phyloP scores from a whole-genome alignment of 202 grass and related monocot species.

The Zoysia matrella region DNA sequence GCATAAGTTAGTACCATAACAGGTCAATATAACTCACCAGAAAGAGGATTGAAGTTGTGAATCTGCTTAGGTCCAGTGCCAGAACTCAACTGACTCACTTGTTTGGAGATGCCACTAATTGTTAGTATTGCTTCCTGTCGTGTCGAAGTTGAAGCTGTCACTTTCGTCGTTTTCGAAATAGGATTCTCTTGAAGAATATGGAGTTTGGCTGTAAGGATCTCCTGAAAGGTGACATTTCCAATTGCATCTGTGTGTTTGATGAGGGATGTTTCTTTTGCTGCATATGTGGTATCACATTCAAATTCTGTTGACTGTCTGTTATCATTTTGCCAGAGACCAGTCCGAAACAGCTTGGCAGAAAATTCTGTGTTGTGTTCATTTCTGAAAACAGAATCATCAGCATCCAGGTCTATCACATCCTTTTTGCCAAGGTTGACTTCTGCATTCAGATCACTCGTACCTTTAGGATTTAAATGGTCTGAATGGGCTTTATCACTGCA shows the following conservation, averaged over 20 bases:
- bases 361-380: slow-evolving; percentile 35
- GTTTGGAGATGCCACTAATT: slow-evolving; percentile 63
- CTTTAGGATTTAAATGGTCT: slow-evolving; percentile 2
- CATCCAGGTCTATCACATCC: slow-evolving; percentile 58
- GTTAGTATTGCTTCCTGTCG: slow-evolving; percentile 64
- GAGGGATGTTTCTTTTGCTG: slow-evolving; percentile 22
- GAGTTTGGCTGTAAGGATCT: slow-evolving; percentile 32
- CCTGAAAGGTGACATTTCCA: slow-evolving; percentile 33
- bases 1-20: slow-evolving; percentile 7
- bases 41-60: slow-evolving; percentile 55
- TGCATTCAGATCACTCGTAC: slow-evolving; percentile 29
- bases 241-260: slow-evolving; percentile 3
- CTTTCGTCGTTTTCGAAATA: slow-evolving; percentile 29
- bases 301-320: slow-evolving; percentile 21
- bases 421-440: slow-evolving; percentile 23
- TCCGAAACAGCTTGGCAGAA: slow-evolving; percentile 40
- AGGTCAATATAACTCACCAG: slow-evolving; percentile 51
- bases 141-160: slow-evolving; percentile 48
- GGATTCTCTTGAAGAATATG: slow-evolving; percentile 36
- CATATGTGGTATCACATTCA: slow-evolving; percentile 33
- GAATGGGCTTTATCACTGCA: not conserved
- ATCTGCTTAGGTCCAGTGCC: slow-evolving; percentile 53
- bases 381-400: slow-evolving; percentile 39
- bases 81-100: slow-evolving; percentile 48
- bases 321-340: slow-evolving; percentile 27